Percentiles rank a stretch among this genome's conserved stretches.
Evolutionary conservation across 345 rosid species (phyloP).

Genomic region (Linum lewisii): DNA sequence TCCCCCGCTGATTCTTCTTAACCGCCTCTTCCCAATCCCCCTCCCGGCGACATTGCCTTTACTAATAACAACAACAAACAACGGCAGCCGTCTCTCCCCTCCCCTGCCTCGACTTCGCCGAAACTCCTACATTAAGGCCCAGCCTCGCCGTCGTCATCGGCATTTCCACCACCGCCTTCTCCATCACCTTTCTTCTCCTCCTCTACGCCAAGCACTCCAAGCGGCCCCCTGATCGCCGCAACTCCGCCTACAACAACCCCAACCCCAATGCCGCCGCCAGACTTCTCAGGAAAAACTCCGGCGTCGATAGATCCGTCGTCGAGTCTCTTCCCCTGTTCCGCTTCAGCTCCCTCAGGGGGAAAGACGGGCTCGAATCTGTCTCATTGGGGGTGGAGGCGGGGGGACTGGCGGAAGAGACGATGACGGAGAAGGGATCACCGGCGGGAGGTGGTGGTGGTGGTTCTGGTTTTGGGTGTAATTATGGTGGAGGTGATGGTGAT

Average conservation of each 20-base stretch:
- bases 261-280: too few relatives aligned
- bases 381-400: constrained; percentile 54
- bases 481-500: constrained; percentile 35
- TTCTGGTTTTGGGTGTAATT: constrained; percentile 11
- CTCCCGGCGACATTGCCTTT: neutral
- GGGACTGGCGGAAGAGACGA: constrained; percentile 18
- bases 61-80: neutral
- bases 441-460: constrained; percentile 28
- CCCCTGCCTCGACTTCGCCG: constrained; percentile 11
- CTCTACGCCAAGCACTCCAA: constrained; percentile 84
- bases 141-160: constrained; percentile 50
- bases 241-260: too few relatives aligned
- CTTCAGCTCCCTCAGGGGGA: constrained; percentile 61
- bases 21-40: constrained; percentile 5
- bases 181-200: constrained; percentile 58
- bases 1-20: constrained; percentile 3
- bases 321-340: constrained; percentile 81
- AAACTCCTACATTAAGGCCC: constrained; percentile 41
- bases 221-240: too few relatives aligned
- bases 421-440: constrained; percentile 12
- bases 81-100: constrained; percentile 4
- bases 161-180: constrained; percentile 55
- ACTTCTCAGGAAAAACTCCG: too few relatives aligned
- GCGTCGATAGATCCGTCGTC: too few relatives aligned
- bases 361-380: constrained; percentile 83